Conservation (phyloP, 345 rosid genomes). For the Limnanthes douglasii region DNA sequence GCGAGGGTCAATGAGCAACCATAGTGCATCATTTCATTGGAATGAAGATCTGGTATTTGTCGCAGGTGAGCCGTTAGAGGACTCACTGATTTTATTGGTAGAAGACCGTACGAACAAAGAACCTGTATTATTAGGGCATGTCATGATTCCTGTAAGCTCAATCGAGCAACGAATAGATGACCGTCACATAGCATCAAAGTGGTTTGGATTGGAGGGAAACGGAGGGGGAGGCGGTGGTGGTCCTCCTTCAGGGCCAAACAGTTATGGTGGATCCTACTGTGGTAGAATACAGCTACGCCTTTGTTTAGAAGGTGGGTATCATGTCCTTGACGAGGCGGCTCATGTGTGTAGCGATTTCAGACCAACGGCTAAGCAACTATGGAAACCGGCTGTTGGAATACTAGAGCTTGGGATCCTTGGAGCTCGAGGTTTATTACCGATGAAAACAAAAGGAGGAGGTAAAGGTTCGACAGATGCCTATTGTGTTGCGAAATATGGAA, state of each 20-base stretch:
- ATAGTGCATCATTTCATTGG: slow-evolving; percentile 74
- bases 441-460: slow-evolving; percentile 56
- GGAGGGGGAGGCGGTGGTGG: slow-evolving; percentile 9
- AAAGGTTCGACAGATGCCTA: slow-evolving; percentile 90
- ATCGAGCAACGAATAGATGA: slow-evolving; percentile 77
- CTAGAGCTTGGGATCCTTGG: slow-evolving; percentile 89
- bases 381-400: slow-evolving; percentile 89
- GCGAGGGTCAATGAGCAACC: slow-evolving; percentile 61
- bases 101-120: slow-evolving; percentile 74
- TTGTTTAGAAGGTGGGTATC: slow-evolving; percentile 95
- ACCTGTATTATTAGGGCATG: slow-evolving; percentile 32
- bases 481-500: slow-evolving; percentile 91
- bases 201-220: slow-evolving; percentile 44
- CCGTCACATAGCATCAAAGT: slow-evolving; percentile 52
- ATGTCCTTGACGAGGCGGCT: slow-evolving; percentile 97
- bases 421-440: slow-evolving; percentile 81
- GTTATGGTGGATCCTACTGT: slow-evolving; percentile 21
- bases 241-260: slow-evolving; percentile 4
- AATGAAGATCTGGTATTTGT: slow-evolving; percentile 76
- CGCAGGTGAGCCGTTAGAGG: slow-evolving; percentile 92
- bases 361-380: slow-evolving; percentile 91
- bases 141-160: slow-evolving; percentile 46
- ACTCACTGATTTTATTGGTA: slow-evolving; percentile 42
- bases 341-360: slow-evolving; percentile 96
- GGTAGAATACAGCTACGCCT: slow-evolving; percentile 65